Conservation (phyloP, 345 rosid species). For the Moricandia arvensis region DNA sequence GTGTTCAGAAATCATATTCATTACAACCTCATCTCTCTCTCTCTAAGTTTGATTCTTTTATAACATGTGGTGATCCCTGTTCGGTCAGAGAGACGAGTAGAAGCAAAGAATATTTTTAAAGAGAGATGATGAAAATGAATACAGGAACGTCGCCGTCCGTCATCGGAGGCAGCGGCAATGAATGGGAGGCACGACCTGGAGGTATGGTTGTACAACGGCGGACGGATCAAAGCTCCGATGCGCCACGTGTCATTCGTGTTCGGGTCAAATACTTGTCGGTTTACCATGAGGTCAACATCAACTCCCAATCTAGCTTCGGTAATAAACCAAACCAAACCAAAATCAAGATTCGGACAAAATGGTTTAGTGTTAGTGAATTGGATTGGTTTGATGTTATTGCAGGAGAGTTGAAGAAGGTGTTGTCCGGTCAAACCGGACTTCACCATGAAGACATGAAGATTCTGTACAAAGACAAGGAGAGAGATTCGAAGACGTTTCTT, state of each 20-base stretch:
- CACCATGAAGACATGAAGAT: constrained; percentile 94
- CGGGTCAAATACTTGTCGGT: constrained; percentile 82
- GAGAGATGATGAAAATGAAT: constrained; percentile 37
- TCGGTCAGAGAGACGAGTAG: constrained; percentile 10
- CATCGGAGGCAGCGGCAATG: constrained; percentile 47
- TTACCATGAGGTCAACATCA: constrained; percentile 75
- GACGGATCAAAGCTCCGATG: constrained; percentile 55
- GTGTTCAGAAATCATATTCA: constrained; percentile 30
- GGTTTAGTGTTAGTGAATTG: not conserved
- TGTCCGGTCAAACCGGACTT: constrained; percentile 73
- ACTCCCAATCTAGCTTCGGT: constrained; percentile 87
- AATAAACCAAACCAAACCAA: constrained; percentile 17
- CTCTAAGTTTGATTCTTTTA: constrained; percentile 21
- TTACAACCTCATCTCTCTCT: constrained; percentile 11
- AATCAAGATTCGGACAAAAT: not conserved
- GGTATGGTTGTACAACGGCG: constrained; percentile 97
- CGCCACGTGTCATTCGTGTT: constrained; percentile 81
- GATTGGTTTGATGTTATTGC: constrained; percentile 10
- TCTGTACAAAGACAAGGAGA: constrained; percentile 87
- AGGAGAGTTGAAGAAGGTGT: constrained; percentile 95
- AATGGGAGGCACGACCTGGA: constrained; percentile 96
- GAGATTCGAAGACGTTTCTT: constrained; percentile 89
- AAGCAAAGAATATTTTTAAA: constrained; percentile 18
- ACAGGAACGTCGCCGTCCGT: constrained; percentile 33
- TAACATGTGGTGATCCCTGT: constrained; percentile 27